Conservation (phyloP, 164 flowering plant species). For the Platanus orientalis region DNA sequence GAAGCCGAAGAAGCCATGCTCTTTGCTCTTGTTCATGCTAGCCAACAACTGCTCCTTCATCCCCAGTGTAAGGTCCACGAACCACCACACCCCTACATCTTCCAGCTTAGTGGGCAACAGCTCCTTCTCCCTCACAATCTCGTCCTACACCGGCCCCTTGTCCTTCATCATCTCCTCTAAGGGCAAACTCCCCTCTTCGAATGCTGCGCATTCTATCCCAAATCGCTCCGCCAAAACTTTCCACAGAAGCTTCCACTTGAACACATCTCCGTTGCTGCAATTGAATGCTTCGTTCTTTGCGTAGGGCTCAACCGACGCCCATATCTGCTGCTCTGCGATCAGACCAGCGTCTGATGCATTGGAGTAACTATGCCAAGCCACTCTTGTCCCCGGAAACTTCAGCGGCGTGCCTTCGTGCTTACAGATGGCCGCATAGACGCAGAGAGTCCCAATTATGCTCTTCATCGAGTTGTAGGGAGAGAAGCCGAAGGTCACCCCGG, state of each 20-base stretch:
- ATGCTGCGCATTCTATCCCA: constrained; percentile 45
- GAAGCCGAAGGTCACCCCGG: constrained; percentile 57
- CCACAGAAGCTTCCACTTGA: constrained; percentile 88
- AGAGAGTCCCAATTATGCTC: constrained; percentile 50
- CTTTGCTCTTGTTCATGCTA: constrained; percentile 81
- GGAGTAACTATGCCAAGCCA: constrained; percentile 52
- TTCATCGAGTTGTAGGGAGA: constrained; percentile 77
- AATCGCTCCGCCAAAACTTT: constrained; percentile 66
- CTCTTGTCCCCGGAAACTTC: constrained; percentile 54
- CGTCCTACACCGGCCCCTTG: constrained; percentile 64
- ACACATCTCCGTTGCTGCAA: constrained; percentile 71
- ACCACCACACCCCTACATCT: constrained; percentile 70
- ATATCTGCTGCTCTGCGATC: constrained; percentile 83
- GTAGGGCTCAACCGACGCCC: constrained; percentile 77
- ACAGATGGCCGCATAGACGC: constrained; percentile 73
- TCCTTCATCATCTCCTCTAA: constrained; percentile 65
- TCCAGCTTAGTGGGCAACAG: constrained; percentile 45
- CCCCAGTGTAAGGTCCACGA: constrained; percentile 37
- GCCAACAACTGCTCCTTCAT: constrained; percentile 16
- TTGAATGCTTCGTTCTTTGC: constrained; percentile 81
- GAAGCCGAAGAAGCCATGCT: constrained; percentile 81
- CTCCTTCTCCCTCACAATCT: constrained; percentile 62
- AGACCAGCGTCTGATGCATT: constrained; percentile 69
- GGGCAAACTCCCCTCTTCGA: constrained; percentile 35
- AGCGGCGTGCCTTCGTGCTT: constrained; percentile 56